Conservation (phyloP, 78 protist species). For the Dictyostelium firmibasis region DNA sequence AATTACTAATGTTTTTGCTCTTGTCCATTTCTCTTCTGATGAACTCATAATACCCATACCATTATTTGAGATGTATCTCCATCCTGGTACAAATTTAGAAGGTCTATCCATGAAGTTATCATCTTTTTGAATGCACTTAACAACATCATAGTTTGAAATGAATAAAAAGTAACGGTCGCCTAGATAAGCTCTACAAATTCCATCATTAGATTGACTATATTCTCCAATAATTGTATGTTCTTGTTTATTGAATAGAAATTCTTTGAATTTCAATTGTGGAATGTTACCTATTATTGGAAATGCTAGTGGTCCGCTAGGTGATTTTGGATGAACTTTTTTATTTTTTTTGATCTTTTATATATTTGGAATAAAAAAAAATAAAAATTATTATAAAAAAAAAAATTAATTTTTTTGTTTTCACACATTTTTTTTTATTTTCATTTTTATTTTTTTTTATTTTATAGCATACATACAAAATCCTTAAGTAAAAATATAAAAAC, state of each 20-base stretch:
- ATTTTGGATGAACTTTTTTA: neutral
- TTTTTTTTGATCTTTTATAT: neutral
- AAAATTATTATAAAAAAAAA: no score
- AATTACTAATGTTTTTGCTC: neutral
- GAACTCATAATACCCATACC: neutral
- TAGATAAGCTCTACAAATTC: neutral
- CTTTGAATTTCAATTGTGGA: neutral
- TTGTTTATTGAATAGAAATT: neutral
- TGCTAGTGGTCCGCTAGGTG: neutral
- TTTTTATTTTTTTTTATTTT: no score
- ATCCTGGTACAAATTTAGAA: neutral
- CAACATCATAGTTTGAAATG: neutral
- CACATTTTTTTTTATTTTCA: no score
- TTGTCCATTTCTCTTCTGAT: neutral
- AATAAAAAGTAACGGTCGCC: neutral
- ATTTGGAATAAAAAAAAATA: neutral
- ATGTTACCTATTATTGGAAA: neutral
- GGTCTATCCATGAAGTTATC: neutral
- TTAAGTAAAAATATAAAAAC: no score
- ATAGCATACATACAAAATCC: no score
- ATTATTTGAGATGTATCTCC: neutral
- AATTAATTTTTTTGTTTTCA: no score
- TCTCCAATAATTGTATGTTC: neutral
- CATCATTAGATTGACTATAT: neutral
- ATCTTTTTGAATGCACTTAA: neutral